A percentile compares a stretch with the other conserved stretches of the same genome.
Evolutionary conservation across 2,329 filamentous ascomycete genomes (phyloP).

Genomic region (Camptophora hylomeconis): DNA sequence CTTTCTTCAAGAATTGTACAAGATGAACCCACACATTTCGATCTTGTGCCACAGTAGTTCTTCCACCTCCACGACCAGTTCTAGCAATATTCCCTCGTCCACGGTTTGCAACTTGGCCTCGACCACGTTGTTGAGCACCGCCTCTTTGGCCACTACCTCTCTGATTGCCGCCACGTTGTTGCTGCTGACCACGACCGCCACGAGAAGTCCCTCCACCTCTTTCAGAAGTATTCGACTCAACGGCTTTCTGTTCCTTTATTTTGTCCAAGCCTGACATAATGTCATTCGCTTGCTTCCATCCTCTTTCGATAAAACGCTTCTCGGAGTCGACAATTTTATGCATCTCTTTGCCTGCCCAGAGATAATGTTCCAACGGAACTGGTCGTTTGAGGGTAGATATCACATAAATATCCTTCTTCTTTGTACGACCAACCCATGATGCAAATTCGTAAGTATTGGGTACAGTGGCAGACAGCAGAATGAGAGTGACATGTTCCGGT

Average conservation of each 20-base stretch:
- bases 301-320: constrained; percentile 80
- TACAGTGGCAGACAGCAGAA: constrained; percentile 87
- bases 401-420: constrained; percentile 98
- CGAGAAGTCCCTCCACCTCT: constrained; percentile 35
- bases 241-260: constrained; percentile 42
- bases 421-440: constrained; percentile 94
- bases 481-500: constrained; percentile 90
- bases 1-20: constrained; percentile 79
- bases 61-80: constrained; percentile 69
- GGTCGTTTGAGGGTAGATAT: constrained; percentile 94
- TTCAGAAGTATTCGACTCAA: constrained; percentile 26
- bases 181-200: constrained; percentile 39
- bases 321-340: constrained; percentile 90
- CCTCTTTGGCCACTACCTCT: too few relatives aligned
- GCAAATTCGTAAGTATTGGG: constrained; percentile 97
- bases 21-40: constrained; percentile 95
- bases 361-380: constrained; percentile 86
- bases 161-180: constrained; percentile 41
- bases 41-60: constrained; percentile 83
- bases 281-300: constrained; percentile 88
- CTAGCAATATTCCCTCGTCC: constrained; percentile 78
- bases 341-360: constrained; percentile 89
- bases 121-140: constrained; percentile 38
- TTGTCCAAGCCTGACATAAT: constrained; percentile 74
- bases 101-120: constrained; percentile 41